Evolutionary conservation across 2,329 filamentous ascomycete species (phyloP), one percentile per base, ranked within the genome.

Genomic region (Torrubiellomyces zombiae): DNA sequence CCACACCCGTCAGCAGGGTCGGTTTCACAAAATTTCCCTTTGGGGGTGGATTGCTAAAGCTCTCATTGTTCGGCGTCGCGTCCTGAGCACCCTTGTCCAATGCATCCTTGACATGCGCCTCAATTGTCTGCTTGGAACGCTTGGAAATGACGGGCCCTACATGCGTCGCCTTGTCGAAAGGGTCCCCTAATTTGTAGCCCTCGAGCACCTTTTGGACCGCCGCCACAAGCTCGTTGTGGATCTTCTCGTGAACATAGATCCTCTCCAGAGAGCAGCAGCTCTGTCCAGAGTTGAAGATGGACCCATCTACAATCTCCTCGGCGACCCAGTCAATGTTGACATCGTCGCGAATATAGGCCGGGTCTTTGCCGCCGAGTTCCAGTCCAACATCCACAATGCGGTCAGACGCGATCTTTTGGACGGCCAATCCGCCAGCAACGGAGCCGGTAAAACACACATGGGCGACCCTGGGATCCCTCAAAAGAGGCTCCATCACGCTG

Each of bases 221-320:
- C 25, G 69, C 60, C 25, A 94, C 63, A 41, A 95, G 94, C 9
- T 67, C 56, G 41, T 92, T 82, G 48, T 94, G 73, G 24, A 95
- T 69, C 38, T 68, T 73, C 43, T 79, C 76, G 41, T 89, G 73
- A 5, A 95, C 85, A 42, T 95, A 95, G 12, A 95, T 71, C 17
- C 86, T 67, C 56, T 95, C 86, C 27, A 95, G 63, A 14, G 82
- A 79, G 53, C 86, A 95, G 60, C 86, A 95, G 47, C 82, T 92
- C 58, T 95, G 86, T n/a, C 86, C 86, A 25, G 85, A 93, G 57
- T 95, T 95, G 63, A 95, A 95, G 29, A 95, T 62, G n/a, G 83
- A 75, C 12, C 86, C 86, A 39, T 95, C 86, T 9, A 95, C 82
- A 40, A 95, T 89, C 53, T 94, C 83, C 38, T 79, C 83, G 0